Conservation (phyloP, 495 filamentous ascomycete species). For the Lindgomyces ingoldianus region DNA sequence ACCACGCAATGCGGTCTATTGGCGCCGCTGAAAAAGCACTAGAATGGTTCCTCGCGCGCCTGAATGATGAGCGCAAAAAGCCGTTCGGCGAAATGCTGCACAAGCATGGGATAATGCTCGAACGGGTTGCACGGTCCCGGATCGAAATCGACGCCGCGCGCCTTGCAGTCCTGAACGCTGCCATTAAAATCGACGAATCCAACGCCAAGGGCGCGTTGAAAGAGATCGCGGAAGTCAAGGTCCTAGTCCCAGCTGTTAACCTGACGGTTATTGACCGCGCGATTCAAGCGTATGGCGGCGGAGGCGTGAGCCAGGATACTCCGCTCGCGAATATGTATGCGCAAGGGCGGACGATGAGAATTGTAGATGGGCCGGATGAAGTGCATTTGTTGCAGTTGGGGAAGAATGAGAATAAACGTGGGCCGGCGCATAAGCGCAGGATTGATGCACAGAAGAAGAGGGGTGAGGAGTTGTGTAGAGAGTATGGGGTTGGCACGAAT, state of each 20-base stretch:
- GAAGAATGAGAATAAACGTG: slow-evolving; percentile 49
- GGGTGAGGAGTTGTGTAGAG: slow-evolving; percentile 40
- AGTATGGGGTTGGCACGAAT: slow-evolving; percentile 43
- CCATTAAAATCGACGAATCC: slow-evolving; percentile 47
- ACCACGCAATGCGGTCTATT: slow-evolving; percentile 50
- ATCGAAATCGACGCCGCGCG: slow-evolving; percentile 49
- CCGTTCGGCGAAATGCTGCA: slow-evolving; percentile 47
- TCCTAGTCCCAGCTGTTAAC: slow-evolving; percentile 43
- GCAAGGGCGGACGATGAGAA: slow-evolving; percentile 36
- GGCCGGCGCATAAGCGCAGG: slow-evolving; percentile 37
- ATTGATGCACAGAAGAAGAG: slow-evolving; percentile 45
- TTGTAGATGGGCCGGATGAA: slow-evolving; percentile 49
- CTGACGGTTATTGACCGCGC: slow-evolving; percentile 47
- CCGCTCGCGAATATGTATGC: slow-evolving; percentile 42
- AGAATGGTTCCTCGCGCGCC: slow-evolving; percentile 47
- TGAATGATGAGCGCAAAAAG: slow-evolving; percentile 48
- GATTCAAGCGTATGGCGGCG: slow-evolving; percentile 49
- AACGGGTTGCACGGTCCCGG: slow-evolving; percentile 44
- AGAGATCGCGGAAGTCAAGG: slow-evolving; percentile 50
- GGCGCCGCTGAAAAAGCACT: slow-evolving; percentile 50
- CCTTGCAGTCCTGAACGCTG: slow-evolving; percentile 47
- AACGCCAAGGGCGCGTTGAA: slow-evolving; percentile 49
- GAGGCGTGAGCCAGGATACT: slow-evolving; percentile 45
- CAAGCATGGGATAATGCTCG: slow-evolving; percentile 50
- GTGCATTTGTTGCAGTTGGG: slow-evolving; percentile 49